phyloP scores from a whole-genome alignment of 1,139 yeast genomes.

The Blastobotrys indianensis region DNA sequence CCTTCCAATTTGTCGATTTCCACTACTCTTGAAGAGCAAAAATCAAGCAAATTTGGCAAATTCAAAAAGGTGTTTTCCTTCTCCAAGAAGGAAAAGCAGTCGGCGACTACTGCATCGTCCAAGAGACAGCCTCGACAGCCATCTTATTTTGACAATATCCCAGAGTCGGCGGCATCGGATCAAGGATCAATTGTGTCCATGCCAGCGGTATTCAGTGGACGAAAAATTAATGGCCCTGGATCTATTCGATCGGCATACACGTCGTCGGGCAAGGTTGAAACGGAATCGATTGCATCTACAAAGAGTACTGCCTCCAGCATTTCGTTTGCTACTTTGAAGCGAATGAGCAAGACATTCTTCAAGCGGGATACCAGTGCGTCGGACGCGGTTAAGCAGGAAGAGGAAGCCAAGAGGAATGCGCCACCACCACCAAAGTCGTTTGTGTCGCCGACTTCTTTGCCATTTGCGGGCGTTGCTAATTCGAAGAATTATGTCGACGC shows the following conservation, averaged over 20 bases:
- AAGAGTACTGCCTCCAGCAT: conserved; percentile 26
- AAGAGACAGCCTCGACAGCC: no score
- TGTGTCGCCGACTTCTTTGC: neutral
- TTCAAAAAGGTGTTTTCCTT: conserved; percentile 27
- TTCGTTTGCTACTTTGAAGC: conserved; percentile 27
- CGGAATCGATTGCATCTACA: conserved; percentile 22
- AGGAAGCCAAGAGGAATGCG: no score
- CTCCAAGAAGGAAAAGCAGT: conserved; percentile 6
- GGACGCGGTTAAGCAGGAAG: no score
- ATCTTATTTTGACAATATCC: neutral
- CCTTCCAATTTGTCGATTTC: conserved; percentile 7
- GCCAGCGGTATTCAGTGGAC: conserved; percentile 7
- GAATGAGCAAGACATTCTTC: conserved; percentile 16
- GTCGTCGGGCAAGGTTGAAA: conserved; percentile 15
- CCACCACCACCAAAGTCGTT: neutral
- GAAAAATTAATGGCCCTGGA: conserved; percentile 11
- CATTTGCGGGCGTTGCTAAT: neutral
- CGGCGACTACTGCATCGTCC: no score
- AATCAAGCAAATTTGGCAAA: conserved; percentile 16
- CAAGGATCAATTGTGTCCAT: conserved; percentile 11
- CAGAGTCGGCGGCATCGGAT: conserved; percentile 5
- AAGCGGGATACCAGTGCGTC: conserved; percentile 1
- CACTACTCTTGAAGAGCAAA: conserved; percentile 6
- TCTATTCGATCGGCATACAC: conserved; percentile 15
- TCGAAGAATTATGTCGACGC: neutral